Evolutionary conservation across 305 asterid genomes (phyloP).

Genomic region (Fraxinus angustifolia): DNA sequence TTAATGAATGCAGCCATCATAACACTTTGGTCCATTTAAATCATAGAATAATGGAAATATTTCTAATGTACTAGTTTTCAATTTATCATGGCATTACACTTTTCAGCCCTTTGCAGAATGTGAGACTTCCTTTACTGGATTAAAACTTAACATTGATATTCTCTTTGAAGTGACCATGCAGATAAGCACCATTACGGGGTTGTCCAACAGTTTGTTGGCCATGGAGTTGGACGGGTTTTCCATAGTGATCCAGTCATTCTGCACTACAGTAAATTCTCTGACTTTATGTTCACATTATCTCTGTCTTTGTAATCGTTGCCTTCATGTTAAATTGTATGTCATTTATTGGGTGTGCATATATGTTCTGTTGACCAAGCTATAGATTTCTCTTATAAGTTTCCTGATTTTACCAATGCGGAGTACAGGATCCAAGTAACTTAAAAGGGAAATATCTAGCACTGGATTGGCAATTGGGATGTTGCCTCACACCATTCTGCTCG

Average conservation of each 20-base stretch:
- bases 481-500: neutral
- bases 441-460: neutral
- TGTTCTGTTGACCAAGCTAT: neutral
- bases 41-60: neutral
- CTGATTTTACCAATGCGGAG: neutral
- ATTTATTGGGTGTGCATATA: neutral
- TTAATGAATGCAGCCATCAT: neutral
- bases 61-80: neutral
- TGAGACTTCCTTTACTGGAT: conserved; percentile 8
- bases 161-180: conserved; percentile 71
- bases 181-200: conserved; percentile 75
- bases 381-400: neutral
- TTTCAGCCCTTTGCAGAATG: neutral
- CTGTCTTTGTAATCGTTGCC: conserved; percentile 11
- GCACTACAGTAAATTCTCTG: conserved; percentile 61
- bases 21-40: neutral
- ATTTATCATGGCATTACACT: neutral
- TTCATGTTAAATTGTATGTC: neutral
- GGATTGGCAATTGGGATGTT: neutral
- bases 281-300: conserved; percentile 16
- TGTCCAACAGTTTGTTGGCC: conserved; percentile 90
- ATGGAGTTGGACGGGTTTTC: conserved; percentile 89
- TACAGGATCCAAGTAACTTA: neutral
- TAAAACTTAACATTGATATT: conserved; percentile 27
- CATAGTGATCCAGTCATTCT: conserved; percentile 91